These are phyloP conservation scores for Erythrophleum fordii DNA, from an alignment of 306 rosid genomes.

Conservation along the genomic window DNA sequence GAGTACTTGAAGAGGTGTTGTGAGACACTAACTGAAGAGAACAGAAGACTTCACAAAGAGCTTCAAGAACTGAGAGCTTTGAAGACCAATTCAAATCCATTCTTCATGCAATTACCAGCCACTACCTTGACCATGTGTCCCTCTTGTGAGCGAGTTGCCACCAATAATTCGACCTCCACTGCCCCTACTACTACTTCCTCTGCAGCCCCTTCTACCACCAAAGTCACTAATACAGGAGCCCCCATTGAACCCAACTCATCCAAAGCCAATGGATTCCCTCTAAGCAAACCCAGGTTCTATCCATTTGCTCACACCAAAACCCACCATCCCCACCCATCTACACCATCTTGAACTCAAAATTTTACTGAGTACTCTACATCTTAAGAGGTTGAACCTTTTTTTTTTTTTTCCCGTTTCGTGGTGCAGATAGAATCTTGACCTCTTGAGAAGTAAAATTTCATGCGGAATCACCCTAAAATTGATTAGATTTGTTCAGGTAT, in stretches of 20 bases:
- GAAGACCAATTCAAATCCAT: conserved; percentile 50
- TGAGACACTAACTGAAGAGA: conserved; percentile 60
- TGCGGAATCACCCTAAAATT: too few species aligned
- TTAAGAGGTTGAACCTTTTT: too few species aligned
- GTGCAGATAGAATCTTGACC: background rate
- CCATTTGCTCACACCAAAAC: conserved; percentile 47
- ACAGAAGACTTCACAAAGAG: conserved; percentile 60
- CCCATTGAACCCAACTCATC: background rate
- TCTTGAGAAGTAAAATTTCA: background rate
- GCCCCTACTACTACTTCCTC: background rate
- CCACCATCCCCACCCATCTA: conserved; percentile 46
- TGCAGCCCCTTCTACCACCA: background rate
- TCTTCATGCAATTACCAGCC: conserved; percentile 64
- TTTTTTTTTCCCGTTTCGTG: too few species aligned
- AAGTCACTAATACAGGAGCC: background rate
- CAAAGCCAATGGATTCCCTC: conserved; percentile 39
- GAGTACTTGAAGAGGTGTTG: conserved; percentile 60
- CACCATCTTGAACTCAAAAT: conserved; percentile 47
- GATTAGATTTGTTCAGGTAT: conserved; percentile 3
- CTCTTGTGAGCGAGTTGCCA: conserved; percentile 58
- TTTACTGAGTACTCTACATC: too few species aligned
- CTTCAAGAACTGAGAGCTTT: conserved; percentile 62
- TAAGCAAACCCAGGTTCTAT: conserved; percentile 41
- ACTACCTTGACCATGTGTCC: conserved; percentile 69
- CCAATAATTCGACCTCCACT: conserved; percentile 31